Evolutionary conservation across 1,284 basidiomycete species (phyloP), one percentile per base, ranked within the genome.

Genomic region (Irpex sp.): DNA sequence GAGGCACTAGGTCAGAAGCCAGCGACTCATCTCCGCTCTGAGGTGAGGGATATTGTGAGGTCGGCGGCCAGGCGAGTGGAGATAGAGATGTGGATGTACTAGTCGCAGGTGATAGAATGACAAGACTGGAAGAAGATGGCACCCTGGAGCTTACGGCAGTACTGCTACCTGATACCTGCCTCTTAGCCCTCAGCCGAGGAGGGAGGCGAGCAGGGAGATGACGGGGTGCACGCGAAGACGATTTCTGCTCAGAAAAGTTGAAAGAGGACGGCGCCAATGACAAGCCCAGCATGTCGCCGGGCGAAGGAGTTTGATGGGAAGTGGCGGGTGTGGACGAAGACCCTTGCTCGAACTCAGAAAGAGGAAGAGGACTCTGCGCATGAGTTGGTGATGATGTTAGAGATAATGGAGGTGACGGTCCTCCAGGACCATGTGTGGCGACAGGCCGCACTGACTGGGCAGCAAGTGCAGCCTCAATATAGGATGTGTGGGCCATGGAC

Each of bases 341-440:
- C 11, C 61, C 61, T 40, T 58, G 60, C 59, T 65, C 64, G 11
- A 59, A 61, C 34, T 65, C 64, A 15, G 61, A 65, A 4, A 48
- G 48, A 15, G 64, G 51, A 9, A 65, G 44, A n/a, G 64, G 61
- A 37, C 64, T 65, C 5, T 61, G 58, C 4, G 54, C 57, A 8
- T 65, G 62, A 19, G 56, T 57, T 5, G 67, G 66, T 13, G 69
- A 67, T 19, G 73, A 70, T 40, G 72, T 65, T 13, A 62, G 57
- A 4, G 70, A 71, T n/a, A 70, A 49, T 4, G 72, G 69, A 17
- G 73, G 70, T 0, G 69, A 69, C 0, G 72, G 70, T 0, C 69
- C 68, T 31, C 60, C 58, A 49, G 68, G 60, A 34, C 31, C 58
- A 52, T 67, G 66, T 3, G 52, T 34, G 26, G 58, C 57, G 54